A percentile compares a stretch with the other conserved stretches of the same genome.
Conservation (phyloP, 306 rosid species). For the Acmispon strigosus region DNA sequence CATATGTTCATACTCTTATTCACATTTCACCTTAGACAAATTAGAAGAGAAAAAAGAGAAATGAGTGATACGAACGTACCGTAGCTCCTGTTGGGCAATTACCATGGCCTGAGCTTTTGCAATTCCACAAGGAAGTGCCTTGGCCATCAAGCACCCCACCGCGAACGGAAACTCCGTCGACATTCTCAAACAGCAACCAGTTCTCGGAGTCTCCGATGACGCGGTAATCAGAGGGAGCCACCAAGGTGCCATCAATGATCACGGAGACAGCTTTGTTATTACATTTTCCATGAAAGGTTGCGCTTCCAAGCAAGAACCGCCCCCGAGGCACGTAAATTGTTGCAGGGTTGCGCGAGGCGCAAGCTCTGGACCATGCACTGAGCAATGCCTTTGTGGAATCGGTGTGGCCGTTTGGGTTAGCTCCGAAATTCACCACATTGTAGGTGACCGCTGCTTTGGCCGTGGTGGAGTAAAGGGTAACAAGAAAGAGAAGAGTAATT, state of each 20-base stretch:
- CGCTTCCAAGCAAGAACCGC: slow-evolving; percentile 22
- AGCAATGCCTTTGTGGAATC: slow-evolving; percentile 52
- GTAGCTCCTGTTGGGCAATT: slow-evolving; percentile 44
- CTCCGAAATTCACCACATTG: slow-evolving; percentile 45
- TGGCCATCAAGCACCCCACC: slow-evolving; percentile 54
- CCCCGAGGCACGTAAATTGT: slow-evolving; percentile 42
- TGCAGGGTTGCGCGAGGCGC: slow-evolving; percentile 10
- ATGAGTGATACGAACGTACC: slow-evolving; percentile 13
- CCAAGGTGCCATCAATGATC: slow-evolving; percentile 39
- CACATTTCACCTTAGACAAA: no score
- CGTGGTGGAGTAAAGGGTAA: background rate
- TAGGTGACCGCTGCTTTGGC: background rate
- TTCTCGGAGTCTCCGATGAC: slow-evolving; percentile 4
- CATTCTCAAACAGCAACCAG: slow-evolving; percentile 37
- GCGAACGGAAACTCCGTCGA: slow-evolving; percentile 30
- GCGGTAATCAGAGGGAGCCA: slow-evolving; percentile 34
- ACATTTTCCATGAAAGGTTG: slow-evolving; percentile 25
- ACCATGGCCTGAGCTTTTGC: slow-evolving; percentile 33
- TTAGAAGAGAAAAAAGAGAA: no score
- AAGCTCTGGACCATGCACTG: slow-evolving; percentile 43
- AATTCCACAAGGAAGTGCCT: slow-evolving; percentile 43
- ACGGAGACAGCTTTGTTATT: slow-evolving; percentile 25
- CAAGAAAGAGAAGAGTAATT: background rate
- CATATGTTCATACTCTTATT: no score
- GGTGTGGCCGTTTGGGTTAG: slow-evolving; percentile 29